Evolutionary conservation across 495 filamentous ascomycete genomes (phyloP), one percentile per base, ranked within the genome.

Genomic region (Cairneyella variabilis): DNA sequence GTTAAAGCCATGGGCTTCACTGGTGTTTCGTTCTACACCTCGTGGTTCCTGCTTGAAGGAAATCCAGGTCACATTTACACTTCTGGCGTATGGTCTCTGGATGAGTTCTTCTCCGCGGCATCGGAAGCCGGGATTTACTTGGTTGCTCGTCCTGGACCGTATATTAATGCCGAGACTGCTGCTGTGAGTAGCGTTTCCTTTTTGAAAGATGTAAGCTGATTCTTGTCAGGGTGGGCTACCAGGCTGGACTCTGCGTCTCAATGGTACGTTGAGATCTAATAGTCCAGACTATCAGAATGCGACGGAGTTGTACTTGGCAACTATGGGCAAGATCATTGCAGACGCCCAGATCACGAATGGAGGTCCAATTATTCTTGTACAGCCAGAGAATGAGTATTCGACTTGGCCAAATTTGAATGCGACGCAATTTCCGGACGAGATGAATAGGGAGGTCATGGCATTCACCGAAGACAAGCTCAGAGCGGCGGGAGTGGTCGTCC

Each of bases 381-480:
- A 91, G 68, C 84, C 85, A 0, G 88, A 91, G 60, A 90, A 90
- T 57, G 86, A 89, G 58, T 89, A 89, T 77, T 73, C 30, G 3
- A 16, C 3, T 26, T 45, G 53, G 34, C n/a, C n/a, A n/a, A n/a
- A n/a, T n/a, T n/a, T n/a, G n/a, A n/a, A n/a, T n/a, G n/a, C n/a
- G n/a, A n/a, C n/a, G n/a, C n/a, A n/a, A n/a, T n/a, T n/a, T n/a
- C n/a, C n/a, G n/a, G n/a, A n/a, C n/a, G n/a, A n/a, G n/a, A n/a
- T n/a, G n/a, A n/a, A n/a, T n/a, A n/a, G n/a, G n/a, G n/a, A n/a
- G n/a, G n/a, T n/a, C n/a, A n/a, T n/a, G n/a, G n/a, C n/a, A n/a
- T n/a, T n/a, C n/a, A n/a, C n/a, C n/a, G n/a, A n/a, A n/a, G n/a
- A n/a, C n/a, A n/a, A n/a, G n/a, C n/a, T n/a, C n/a, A n/a, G n/a